Percentiles rank a stretch among this genome's conserved stretches.
These are phyloP conservation scores for Nannochloropsis gaditana DNA, from an alignment of 108 stramenopile species.

Conservation along the genomic window DNA sequence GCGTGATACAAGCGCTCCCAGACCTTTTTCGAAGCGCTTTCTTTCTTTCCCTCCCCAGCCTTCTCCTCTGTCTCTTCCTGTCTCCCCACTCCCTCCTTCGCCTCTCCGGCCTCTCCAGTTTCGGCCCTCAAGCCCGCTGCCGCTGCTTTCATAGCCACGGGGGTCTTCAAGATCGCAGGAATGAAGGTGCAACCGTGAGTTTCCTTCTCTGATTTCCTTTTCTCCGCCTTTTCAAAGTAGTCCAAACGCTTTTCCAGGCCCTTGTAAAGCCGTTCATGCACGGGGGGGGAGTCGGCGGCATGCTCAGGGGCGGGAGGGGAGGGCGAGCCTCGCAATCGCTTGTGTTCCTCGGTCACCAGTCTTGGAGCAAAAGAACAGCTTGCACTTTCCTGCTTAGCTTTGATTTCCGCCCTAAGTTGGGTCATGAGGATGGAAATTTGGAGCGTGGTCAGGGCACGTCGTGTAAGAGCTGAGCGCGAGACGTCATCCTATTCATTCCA, in stretches of 20 bases:
- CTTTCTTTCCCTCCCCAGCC: background rate
- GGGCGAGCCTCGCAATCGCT: too few relatives aligned
- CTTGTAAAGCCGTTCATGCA: background rate
- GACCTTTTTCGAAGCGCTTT: background rate
- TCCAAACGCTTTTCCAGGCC: background rate
- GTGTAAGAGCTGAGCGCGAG: too few relatives aligned
- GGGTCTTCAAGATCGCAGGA: background rate
- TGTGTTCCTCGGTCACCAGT: too few relatives aligned
- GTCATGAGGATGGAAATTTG: too few relatives aligned
- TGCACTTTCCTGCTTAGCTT: too few relatives aligned
- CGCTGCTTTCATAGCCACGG: background rate
- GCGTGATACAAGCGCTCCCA: background rate
- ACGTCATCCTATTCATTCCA: too few relatives aligned
- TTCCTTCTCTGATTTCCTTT: background rate
- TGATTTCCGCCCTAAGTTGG: too few relatives aligned
- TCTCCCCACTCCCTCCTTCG: background rate
- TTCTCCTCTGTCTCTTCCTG: slow-evolving; percentile 15
- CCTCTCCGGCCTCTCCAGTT: background rate
- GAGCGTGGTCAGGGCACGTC: too few relatives aligned
- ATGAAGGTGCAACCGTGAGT: background rate
- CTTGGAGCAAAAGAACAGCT: too few relatives aligned
- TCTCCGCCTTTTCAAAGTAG: background rate
- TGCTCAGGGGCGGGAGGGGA: too few relatives aligned
- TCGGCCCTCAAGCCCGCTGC: background rate
- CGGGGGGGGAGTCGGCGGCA: background rate